Evolutionary conservation across 148 eudicot genomes (phyloP), one percentile per base, ranked within the genome.

Genomic region (Silene uniflora): DNA sequence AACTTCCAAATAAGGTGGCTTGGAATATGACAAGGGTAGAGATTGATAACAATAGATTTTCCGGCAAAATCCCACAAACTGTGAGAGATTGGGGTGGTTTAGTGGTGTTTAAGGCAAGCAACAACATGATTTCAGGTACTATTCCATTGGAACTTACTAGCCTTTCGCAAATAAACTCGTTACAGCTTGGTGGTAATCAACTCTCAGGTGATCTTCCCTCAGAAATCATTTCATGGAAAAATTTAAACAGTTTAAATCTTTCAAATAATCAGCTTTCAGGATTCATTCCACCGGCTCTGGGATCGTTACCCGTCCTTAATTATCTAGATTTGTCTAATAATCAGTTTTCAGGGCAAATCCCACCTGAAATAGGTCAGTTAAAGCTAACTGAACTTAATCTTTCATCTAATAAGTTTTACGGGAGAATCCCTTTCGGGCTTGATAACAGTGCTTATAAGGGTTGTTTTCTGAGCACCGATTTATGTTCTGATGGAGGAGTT

Each of bases 201-300:
- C 78, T 92, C 67, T 79, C 92, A 14, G 97, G 97, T 58, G 81
- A 78, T 55, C 81, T 92, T 32, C 94, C 97, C 8, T 84, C 83
- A 9, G 55, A 82, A 17, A 85, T 89, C 3, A 62, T 68, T 21
- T 86, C 95, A 59, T 90, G 92, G 97, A 9, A 79, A 18, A 81
- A 83, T 1, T 73, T 92, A 58, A 86, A 67, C 16, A 81, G 76
- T 14, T 81, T 92, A 64, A 77, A 84, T 75, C 85, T 90, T 21
- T 77, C 90, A 6, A 62, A 87, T 35, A 90, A 90, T 62, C 21
- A 79, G 46, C 82, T 90, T 32, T 84, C 87, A 6, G 93, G 93
- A 44, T 58, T 74, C 10, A 90, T 92, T 22, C 92, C 95, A 10
- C 5, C 78, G 1, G 58, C 62, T 29, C 75, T 92, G 3, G 85